Conservation (phyloP, 371 early-diverging fungal genomes). For the Funneliformis caledonium region DNA sequence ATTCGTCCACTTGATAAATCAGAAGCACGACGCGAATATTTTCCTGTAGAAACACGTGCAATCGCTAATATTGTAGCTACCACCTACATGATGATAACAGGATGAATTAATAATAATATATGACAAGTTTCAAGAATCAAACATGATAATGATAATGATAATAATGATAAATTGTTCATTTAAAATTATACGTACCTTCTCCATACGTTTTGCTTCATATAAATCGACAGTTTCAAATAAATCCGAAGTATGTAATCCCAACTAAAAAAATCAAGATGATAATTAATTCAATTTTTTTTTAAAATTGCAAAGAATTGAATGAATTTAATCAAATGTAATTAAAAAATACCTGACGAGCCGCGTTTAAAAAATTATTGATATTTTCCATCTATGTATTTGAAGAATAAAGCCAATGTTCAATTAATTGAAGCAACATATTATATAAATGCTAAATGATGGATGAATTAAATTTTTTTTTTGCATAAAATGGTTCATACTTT, state of each 20-base stretch:
- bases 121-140: neutral
- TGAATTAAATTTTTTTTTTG: neutral
- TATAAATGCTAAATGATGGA: too few relatives aligned
- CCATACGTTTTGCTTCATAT: conserved; percentile 88
- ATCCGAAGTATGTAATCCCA: conserved; percentile 76
- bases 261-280: conserved; percentile 44
- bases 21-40: conserved; percentile 1
- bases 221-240: conserved; percentile 93
- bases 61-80: conserved; percentile 26
- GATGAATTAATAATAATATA: conserved; percentile 11
- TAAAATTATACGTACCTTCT: conserved; percentile 55
- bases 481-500: conserved; percentile 54
- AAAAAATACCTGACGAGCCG: conserved; percentile 48
- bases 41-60: neutral
- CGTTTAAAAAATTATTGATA: conserved; percentile 57
- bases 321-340: neutral
- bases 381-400: neutral
- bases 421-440: too few relatives aligned
- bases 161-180: neutral
- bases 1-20: neutral
- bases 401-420: neutral
- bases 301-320: neutral
- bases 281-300: neutral
- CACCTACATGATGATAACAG: conserved; percentile 18
- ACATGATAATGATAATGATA: neutral